Conservation (phyloP, 352 stramenopile species). For the Globisporangium ultimum region DNA sequence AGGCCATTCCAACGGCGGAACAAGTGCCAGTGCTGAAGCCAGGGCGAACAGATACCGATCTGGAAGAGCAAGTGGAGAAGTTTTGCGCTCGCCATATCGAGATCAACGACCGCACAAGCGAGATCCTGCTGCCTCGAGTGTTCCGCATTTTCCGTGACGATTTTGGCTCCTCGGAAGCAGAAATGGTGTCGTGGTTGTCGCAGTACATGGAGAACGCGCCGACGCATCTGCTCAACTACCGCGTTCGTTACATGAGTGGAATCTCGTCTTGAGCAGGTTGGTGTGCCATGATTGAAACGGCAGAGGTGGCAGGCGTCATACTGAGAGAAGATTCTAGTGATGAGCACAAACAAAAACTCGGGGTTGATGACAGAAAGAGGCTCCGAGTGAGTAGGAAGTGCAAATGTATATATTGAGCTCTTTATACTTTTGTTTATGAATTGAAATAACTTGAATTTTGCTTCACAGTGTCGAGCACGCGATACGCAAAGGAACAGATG, state of each 20-base stretch:
- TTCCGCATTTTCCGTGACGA: conserved; percentile 85
- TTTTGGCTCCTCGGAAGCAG: conserved; percentile 77
- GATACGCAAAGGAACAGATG: background rate
- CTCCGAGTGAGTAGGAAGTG: background rate
- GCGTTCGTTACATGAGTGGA: conserved; percentile 64
- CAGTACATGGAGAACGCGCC: conserved; percentile 82
- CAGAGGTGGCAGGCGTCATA: background rate
- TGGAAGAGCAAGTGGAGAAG: conserved; percentile 79
- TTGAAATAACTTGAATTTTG: background rate
- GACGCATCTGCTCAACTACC: conserved; percentile 70
- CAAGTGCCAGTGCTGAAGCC: conserved; percentile 80
- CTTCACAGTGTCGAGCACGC: background rate
- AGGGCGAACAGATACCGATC: conserved; percentile 78
- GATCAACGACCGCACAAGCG: conserved; percentile 45
- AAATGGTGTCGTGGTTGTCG: conserved; percentile 84
- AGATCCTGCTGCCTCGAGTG: conserved; percentile 69
- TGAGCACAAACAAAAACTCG: too few species aligned
- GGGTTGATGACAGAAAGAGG: too few species aligned
- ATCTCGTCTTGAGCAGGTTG: conserved; percentile 40
- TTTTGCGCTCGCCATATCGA: conserved; percentile 68
- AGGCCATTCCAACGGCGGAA: conserved; percentile 50
- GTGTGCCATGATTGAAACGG: background rate
- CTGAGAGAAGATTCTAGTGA: background rate
- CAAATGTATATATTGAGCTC: background rate
- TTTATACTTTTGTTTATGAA: background rate